A percentile compares a stretch with the other conserved stretches of the same genome.
Conservation (phyloP, 2,329 filamentous ascomycete species). For the Cyphellophora europaea region DNA sequence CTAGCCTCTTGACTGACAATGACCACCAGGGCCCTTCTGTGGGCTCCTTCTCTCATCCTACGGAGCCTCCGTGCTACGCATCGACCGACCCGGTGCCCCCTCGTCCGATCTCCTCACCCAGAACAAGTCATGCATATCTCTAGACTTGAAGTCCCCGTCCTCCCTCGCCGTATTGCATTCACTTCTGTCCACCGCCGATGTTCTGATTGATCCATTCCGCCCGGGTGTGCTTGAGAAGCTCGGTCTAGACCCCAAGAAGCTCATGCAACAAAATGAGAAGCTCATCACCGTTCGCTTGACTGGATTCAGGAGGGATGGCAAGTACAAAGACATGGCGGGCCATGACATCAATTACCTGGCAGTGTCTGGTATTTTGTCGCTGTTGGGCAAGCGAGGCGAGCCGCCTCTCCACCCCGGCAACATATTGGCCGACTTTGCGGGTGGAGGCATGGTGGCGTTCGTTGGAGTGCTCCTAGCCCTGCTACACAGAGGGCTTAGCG, state of each 20-base stretch:
- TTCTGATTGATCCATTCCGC: conserved; percentile 88
- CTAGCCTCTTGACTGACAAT: conserved; percentile 6
- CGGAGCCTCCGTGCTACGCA: conserved; percentile 75
- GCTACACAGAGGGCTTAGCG: conserved; percentile 42
- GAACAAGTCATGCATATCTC: conserved; percentile 65
- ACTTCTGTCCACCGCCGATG: conserved; percentile 56
- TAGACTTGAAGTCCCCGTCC: conserved; percentile 60
- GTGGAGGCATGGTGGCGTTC: conserved; percentile 74
- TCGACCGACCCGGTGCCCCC: conserved; percentile 55
- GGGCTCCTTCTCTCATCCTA: conserved; percentile 84
- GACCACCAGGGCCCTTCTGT: conserved; percentile 64
- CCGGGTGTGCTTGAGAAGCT: conserved; percentile 83
- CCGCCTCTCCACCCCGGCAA: conserved; percentile 74
- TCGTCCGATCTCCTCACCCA: conserved; percentile 67
- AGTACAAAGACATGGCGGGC: conserved; percentile 79
- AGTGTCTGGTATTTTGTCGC: conserved; percentile 66
- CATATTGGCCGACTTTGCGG: conserved; percentile 82
- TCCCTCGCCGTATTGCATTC: conserved; percentile 59
- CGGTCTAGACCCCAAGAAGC: conserved; percentile 59
- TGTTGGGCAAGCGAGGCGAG: conserved; percentile 58
- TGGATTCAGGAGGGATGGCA: conserved; percentile 79
- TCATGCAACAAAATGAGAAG: conserved; percentile 54
- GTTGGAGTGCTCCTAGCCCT: conserved; percentile 75
- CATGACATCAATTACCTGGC: conserved; percentile 97
- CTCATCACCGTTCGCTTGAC: conserved; percentile 80